Conservation (phyloP, 192 early-diverging fungal species). For the Backusella psychrophila region DNA sequence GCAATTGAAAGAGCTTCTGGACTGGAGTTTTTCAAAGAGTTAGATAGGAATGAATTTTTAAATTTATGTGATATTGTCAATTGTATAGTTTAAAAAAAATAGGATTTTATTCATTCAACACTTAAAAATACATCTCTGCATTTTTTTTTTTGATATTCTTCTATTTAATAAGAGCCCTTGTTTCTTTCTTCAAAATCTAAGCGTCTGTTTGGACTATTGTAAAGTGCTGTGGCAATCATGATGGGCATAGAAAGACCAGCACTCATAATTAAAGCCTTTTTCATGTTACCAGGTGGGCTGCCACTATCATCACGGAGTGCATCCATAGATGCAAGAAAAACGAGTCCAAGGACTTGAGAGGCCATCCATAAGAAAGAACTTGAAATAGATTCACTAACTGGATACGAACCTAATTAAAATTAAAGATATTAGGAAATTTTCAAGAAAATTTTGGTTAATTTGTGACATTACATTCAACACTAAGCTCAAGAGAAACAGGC, state of each 20-base stretch:
- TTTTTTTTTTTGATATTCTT: too few relatives aligned
- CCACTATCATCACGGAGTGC: constrained; percentile 21
- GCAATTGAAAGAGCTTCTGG: constrained; percentile 68
- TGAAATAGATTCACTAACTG: constrained; percentile 32
- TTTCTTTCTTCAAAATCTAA: constrained; percentile 30
- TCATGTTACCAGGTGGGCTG: constrained; percentile 22
- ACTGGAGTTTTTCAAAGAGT: constrained; percentile 55
- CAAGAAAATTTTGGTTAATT: neutral
- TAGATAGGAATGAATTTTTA: constrained; percentile 8
- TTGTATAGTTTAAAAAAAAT: constrained; percentile 8
- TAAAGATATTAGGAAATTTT: neutral
- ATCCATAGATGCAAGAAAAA: constrained; percentile 26
- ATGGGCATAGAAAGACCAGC: constrained; percentile 14
- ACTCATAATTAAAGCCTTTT: constrained; percentile 21
- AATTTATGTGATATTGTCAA: constrained; percentile 14
- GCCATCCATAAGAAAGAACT: constrained; percentile 34
- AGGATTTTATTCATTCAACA: neutral
- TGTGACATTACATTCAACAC: constrained; percentile 33
- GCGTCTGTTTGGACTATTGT: constrained; percentile 30
- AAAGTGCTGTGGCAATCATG: constrained; percentile 15
- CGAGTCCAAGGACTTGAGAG: constrained; percentile 28
- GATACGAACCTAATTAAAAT: constrained; percentile 27
- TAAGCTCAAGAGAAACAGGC: constrained; percentile 34
- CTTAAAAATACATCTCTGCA: neutral
- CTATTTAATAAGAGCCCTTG: neutral